These are phyloP conservation scores for Leptoxyphium fumago DNA, from an alignment of 2,329 filamentous ascomycete genomes.

Conservation along the genomic window DNA sequence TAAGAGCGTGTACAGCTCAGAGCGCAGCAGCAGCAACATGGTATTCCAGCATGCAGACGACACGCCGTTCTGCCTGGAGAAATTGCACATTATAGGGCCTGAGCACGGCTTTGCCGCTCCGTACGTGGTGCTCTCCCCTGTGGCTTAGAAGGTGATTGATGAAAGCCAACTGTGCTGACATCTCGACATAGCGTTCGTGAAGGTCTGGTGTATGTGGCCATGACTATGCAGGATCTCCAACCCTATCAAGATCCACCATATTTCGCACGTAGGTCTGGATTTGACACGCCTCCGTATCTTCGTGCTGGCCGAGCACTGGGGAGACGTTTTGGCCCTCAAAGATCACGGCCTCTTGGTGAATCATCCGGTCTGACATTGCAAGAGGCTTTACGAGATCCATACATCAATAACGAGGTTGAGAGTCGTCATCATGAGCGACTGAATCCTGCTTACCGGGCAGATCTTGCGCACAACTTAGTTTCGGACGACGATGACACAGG, in stretches of 20 bases:
- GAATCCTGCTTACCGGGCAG: background rate
- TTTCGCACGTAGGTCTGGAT: conserved; percentile 10
- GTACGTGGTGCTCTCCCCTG: conserved; percentile 38
- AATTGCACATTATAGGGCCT: conserved; percentile 77
- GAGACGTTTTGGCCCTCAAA: background rate
- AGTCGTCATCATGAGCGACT: background rate
- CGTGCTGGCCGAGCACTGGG: conserved; percentile 9
- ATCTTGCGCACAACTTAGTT: background rate
- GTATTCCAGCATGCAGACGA: conserved; percentile 68
- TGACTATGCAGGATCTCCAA: conserved; percentile 65
- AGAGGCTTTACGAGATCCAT: conserved; percentile 17
- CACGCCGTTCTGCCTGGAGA: conserved; percentile 68
- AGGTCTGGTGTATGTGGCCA: conserved; percentile 82
- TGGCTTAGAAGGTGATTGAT: too few relatives aligned
- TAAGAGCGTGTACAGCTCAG: conserved; percentile 75
- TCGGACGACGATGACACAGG: background rate
- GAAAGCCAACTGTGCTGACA: background rate
- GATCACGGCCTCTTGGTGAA: background rate
- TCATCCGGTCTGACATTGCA: conserved; percentile 10
- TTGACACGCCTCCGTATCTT: conserved; percentile 14
- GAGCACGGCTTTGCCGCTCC: conserved; percentile 69
- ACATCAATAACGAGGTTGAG: background rate
- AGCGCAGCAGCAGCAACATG: conserved; percentile 76
- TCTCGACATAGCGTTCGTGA: conserved; percentile 54
- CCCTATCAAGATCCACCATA: conserved; percentile 22